These are phyloP conservation scores for Stylosanthes scabra DNA, from an alignment of 331 rosid species.

Conservation along the genomic window DNA sequence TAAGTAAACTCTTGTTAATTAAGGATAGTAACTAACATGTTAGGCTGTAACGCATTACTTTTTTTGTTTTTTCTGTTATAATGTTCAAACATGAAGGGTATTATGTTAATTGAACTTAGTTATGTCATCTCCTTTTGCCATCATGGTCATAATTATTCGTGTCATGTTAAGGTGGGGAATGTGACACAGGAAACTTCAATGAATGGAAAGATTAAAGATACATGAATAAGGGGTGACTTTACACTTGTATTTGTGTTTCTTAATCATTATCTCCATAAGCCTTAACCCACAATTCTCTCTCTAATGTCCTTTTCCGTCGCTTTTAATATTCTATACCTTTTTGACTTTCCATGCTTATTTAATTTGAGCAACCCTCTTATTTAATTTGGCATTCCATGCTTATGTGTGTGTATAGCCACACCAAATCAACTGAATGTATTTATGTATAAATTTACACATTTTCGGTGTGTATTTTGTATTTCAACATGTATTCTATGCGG, in stretches of 20 bases:
- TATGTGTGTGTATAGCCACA: no score
- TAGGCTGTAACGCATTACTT: conserved; percentile 20
- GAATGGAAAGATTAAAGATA: conserved; percentile 9
- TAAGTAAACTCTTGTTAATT: conserved; percentile 31
- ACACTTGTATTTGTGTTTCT: conserved; percentile 25
- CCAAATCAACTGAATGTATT: no score
- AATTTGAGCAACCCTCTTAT: no score
- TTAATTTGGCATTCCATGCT: no score
- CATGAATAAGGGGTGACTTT: conserved; percentile 34
- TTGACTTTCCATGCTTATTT: conserved; percentile 33
- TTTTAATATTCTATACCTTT: conserved; percentile 32
- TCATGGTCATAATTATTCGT: not conserved
- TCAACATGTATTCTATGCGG: no score
- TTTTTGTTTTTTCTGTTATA: not conserved
- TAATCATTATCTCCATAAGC: conserved; percentile 57
- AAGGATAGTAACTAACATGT: conserved; percentile 12
- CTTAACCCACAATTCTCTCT: conserved; percentile 7
- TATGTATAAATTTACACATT: no score
- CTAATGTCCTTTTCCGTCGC: conserved; percentile 30
- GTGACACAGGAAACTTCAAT: conserved; percentile 44
- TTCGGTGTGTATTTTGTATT: no score
- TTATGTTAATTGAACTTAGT: conserved; percentile 18
- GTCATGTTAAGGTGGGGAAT: conserved; percentile 27
- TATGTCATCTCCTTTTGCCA: conserved; percentile 1
- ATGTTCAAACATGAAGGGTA: not conserved